Conservation (phyloP, 176 grass and related monocot genomes). For the Zoysia japonica region DNA sequence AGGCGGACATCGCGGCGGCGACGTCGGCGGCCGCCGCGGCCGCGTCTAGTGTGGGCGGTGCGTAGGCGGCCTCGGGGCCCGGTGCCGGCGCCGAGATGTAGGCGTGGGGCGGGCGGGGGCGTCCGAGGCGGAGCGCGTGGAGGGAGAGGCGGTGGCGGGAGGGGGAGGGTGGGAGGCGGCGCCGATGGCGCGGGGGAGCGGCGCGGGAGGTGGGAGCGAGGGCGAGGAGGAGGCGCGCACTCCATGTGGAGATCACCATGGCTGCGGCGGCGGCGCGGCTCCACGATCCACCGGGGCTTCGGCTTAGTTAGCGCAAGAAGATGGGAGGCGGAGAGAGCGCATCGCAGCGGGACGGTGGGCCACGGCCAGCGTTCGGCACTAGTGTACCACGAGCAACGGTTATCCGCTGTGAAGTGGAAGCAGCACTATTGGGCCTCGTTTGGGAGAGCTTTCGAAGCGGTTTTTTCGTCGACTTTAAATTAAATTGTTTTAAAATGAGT, state of each 20-base stretch:
- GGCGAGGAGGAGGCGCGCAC: constrained; percentile 46
- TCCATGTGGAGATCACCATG: constrained; percentile 50
- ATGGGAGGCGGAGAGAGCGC: neutral
- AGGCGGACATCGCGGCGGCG: constrained; percentile 39
- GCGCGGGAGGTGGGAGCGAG: constrained; percentile 2
- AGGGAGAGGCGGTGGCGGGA: neutral
- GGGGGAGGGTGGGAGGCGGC: neutral
- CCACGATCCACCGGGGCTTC: neutral
- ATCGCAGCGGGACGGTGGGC: neutral
- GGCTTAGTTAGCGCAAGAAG: neutral
- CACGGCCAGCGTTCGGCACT: neutral
- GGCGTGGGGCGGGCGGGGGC: constrained; percentile 31
- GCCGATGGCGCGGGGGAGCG: neutral
- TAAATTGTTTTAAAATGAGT: too few species aligned
- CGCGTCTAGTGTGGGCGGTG: constrained; percentile 37
- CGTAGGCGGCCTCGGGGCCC: constrained; percentile 58
- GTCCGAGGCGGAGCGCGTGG: constrained; percentile 17
- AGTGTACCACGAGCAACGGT: neutral
- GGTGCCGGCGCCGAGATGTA: constrained; percentile 81
- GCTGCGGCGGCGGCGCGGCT: neutral
- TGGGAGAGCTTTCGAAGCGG: too few species aligned
- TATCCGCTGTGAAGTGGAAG: neutral
- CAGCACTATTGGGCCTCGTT: too few species aligned
- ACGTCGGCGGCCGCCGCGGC: constrained; percentile 39
- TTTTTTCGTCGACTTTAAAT: too few species aligned